A percentile compares a stretch with the other conserved stretches of the same genome.
These are phyloP conservation scores for Dinochytrium kinnereticum DNA, from an alignment of 371 early-diverging fungal species.

Conservation along the genomic window DNA sequence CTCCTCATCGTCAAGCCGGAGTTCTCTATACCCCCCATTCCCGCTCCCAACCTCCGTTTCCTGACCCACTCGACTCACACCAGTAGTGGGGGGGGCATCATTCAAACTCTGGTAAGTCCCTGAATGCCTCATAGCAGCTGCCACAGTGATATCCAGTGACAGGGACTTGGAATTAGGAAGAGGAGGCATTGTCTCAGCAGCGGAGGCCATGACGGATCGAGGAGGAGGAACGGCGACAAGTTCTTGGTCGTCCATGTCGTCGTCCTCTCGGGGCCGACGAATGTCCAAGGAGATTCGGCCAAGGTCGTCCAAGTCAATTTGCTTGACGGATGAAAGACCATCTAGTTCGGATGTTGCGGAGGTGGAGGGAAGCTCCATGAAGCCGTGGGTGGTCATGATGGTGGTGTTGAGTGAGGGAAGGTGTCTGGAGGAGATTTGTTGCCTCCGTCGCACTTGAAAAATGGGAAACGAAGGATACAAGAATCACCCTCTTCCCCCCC, in stretches of 20 bases:
- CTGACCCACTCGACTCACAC: not conserved
- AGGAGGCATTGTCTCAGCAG: not conserved
- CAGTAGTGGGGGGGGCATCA: not conserved
- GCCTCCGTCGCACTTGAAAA: too few relatives aligned
- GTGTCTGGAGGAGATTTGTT: too few relatives aligned
- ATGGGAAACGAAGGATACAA: too few relatives aligned
- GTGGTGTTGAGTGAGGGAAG: too few relatives aligned
- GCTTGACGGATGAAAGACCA: slow-evolving; percentile 7
- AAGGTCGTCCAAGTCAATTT: slow-evolving; percentile 16
- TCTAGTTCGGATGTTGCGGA: not conserved
- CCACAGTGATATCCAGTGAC: not conserved
- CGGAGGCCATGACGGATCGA: not conserved
- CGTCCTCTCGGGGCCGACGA: not conserved
- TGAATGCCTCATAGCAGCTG: not conserved
- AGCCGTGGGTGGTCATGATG: too few relatives aligned
- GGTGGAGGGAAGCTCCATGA: not conserved
- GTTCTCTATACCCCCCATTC: slow-evolving; percentile 13
- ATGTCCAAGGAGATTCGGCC: slow-evolving; percentile 17
- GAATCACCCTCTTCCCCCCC: too few relatives aligned
- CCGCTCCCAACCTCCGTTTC: not conserved
- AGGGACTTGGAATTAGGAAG: too few relatives aligned
- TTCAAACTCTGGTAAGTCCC: not conserved
- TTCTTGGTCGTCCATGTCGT: slow-evolving; percentile 10
- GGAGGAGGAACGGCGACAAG: not conserved
- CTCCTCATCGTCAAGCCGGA: slow-evolving; percentile 5